phyloP scores from a whole-genome alignment of 768 basidiomycete species.

The Boletus vinaceobasis region DNA sequence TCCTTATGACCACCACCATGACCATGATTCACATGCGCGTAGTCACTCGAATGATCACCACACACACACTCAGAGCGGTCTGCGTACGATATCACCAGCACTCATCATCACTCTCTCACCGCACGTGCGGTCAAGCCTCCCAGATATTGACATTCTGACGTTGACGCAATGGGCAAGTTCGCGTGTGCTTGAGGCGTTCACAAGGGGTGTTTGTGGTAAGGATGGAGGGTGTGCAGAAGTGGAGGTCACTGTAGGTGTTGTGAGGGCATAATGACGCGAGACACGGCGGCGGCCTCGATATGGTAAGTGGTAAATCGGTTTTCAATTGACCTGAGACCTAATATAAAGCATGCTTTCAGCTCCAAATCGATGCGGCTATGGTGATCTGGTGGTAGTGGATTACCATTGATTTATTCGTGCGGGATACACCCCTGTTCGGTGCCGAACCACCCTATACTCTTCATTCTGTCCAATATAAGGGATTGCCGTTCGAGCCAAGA shows the following conservation, averaged over 20 bases:
- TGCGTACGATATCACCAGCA: slow-evolving; percentile 28
- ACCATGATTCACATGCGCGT: slow-evolving; percentile 1
- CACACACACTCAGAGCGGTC: neutral
- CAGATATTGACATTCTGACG: slow-evolving; percentile 66
- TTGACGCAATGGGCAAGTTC: slow-evolving; percentile 79
- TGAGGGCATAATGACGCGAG: slow-evolving; percentile 46
- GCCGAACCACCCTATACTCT: neutral
- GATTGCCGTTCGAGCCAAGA: neutral
- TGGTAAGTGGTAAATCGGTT: slow-evolving; percentile 7
- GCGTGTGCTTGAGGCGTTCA: slow-evolving; percentile 53
- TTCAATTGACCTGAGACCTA: neutral
- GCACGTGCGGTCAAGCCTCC: slow-evolving; percentile 64
- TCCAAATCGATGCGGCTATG: neutral
- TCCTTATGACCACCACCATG: slow-evolving; percentile 8
- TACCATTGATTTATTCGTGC: slow-evolving; percentile 6
- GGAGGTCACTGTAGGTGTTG: slow-evolving; percentile 73
- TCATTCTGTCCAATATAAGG: slow-evolving; percentile 8
- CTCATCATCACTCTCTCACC: slow-evolving; percentile 78
- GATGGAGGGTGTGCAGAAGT: slow-evolving; percentile 38
- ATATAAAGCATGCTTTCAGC: neutral
- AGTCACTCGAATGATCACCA: slow-evolving; percentile 1
- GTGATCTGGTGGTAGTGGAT: slow-evolving; percentile 2
- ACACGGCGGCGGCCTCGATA: neutral
- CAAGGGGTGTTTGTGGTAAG: slow-evolving; percentile 29
- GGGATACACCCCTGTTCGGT: slow-evolving; percentile 12